Evolutionary conservation across 306 rosid genomes (phyloP).

Genomic region (Cercis canadensis): DNA sequence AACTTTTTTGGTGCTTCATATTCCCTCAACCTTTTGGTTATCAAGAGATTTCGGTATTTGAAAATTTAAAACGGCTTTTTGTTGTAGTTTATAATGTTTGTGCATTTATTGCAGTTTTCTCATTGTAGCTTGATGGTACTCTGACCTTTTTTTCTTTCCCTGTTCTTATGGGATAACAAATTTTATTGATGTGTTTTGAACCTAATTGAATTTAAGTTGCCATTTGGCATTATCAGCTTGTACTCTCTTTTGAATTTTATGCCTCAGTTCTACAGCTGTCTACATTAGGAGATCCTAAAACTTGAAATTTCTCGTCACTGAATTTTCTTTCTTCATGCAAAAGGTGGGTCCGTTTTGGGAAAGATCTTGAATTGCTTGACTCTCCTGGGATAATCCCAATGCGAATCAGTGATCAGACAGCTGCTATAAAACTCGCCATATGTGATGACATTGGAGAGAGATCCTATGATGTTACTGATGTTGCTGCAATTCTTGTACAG

Average conservation of each 20-base stretch:
- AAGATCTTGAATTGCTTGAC: slow-evolving; percentile 89
- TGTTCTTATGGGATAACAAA: not conserved
- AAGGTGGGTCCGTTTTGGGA: slow-evolving; percentile 97
- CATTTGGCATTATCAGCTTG: not conserved
- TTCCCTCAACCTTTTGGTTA: slow-evolving; percentile 10
- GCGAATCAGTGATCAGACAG: slow-evolving; percentile 94
- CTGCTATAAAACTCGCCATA: slow-evolving; percentile 96
- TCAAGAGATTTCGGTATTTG: slow-evolving; percentile 12
- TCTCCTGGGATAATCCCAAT: slow-evolving; percentile 95
- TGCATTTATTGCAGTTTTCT: not conserved
- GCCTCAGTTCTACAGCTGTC: not conserved
- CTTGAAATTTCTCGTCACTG: not conserved
- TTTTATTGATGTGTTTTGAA: not conserved
- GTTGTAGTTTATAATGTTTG: not conserved
- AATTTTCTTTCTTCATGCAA: slow-evolving; percentile 21
- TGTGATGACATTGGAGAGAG: slow-evolving; percentile 98
- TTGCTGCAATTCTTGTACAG: slow-evolving; percentile 91
- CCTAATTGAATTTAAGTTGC: slow-evolving; percentile 13
- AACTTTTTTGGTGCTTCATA: slow-evolving; percentile 10
- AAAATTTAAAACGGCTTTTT: not conserved
- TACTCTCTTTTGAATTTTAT: slow-evolving; percentile 7
- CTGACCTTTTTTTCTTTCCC: not conserved
- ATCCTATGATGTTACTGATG: slow-evolving; percentile 79
- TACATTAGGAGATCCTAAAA: not conserved
- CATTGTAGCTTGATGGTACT: not conserved